Conservation (phyloP, 495 filamentous ascomycete genomes). For the Letharia lupina region DNA sequence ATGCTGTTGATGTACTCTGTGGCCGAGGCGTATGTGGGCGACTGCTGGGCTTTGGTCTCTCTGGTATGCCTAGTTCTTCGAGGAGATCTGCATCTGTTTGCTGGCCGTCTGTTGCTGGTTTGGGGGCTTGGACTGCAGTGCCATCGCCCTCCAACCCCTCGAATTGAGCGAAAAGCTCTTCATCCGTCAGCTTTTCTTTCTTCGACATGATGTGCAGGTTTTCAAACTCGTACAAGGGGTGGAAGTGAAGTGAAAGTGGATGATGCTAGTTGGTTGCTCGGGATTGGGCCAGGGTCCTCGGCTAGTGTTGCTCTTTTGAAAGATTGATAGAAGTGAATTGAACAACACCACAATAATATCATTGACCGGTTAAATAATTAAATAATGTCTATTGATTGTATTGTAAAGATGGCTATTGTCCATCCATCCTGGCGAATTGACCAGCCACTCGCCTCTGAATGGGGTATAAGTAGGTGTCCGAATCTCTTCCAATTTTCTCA, state of each 20-base stretch:
- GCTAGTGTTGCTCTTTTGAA: background rate
- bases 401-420: constrained; percentile 1
- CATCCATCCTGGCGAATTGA: background rate
- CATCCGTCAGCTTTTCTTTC: constrained; percentile 49
- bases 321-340: background rate
- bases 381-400: background rate
- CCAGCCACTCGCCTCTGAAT: background rate
- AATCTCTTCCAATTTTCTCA: background rate
- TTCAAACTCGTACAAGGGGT: constrained; percentile 33
- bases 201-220: constrained; percentile 37
- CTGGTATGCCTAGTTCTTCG: constrained; percentile 75
- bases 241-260: background rate
- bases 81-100: constrained; percentile 60
- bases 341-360: background rate
- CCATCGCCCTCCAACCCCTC: constrained; percentile 36
- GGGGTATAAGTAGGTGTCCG: background rate
- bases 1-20: constrained; percentile 37
- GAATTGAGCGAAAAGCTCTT: constrained; percentile 78
- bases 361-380: background rate
- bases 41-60: constrained; percentile 54
- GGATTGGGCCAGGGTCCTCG: background rate
- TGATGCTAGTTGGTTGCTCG: background rate
- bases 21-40: constrained; percentile 74
- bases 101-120: constrained; percentile 36
- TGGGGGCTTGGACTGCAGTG: constrained; percentile 47